Percentiles rank a stretch among this genome's conserved stretches.
Conservation (phyloP, 306 rosid species). For the Phaseolus lunatus region DNA sequence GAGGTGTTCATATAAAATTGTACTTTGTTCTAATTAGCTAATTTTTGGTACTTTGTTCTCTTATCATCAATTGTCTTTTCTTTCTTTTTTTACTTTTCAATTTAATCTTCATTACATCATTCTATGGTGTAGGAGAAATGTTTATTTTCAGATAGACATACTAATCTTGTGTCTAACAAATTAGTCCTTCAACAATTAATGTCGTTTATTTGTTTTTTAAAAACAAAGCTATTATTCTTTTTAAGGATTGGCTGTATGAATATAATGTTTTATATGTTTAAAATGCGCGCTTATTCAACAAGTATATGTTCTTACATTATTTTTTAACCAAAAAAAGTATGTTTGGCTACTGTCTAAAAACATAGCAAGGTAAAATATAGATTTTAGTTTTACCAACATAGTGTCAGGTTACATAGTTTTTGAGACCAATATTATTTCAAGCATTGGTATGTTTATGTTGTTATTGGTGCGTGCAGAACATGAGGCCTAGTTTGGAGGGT, state of each 20-base stretch:
- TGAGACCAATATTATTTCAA: no score
- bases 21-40: background rate
- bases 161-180: background rate
- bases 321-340: background rate
- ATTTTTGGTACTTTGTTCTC: background rate
- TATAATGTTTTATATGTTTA: background rate
- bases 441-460: background rate
- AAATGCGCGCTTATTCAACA: no score
- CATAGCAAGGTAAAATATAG: background rate
- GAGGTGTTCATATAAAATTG: background rate
- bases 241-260: background rate
- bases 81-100: background rate
- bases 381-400: no score
- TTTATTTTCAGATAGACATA: background rate
- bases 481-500: slow-evolving; percentile 59
- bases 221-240: background rate
- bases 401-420: no score
- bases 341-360: background rate
- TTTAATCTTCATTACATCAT: background rate
- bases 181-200: background rate
- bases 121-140: background rate
- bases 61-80: background rate
- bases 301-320: background rate
- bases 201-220: background rate
- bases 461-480: slow-evolving; percentile 46